Evolutionary conservation across 306 rosid genomes (phyloP), one percentile per base, ranked within the genome.

Genomic region (Adenanthera pavonina): DNA sequence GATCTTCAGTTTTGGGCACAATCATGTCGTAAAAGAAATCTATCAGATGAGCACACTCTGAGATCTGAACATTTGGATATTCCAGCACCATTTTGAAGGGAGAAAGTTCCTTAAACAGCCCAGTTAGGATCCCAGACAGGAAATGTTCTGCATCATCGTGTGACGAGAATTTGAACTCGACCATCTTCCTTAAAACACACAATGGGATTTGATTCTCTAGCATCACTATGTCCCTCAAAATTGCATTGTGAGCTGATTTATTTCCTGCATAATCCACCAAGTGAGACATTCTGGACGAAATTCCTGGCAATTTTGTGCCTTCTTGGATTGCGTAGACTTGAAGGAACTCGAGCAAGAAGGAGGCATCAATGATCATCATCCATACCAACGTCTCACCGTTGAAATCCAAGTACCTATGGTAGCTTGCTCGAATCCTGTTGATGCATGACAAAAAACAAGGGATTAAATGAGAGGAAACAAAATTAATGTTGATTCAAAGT

Each of bases 121-220:
- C 92, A 74, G 46, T 16, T 34, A 90, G 25, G 86, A 90, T 90
- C 2, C 90, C 47, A 71, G 70, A n/a, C 80, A 90, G 71, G 57
- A 76, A 11, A 0, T 88, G 77, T 8, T 86, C 88, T 3, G 87
- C 82, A 2, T 51, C 52, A 72, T 86, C 88, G 1, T 75, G 74
- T 0, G 84, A 70, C 0, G 85, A 47, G 72, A 72, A 81, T 19
- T 69, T 86, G 57, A 85, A 74, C 40, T 86, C 87, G 65, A 90
- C 43, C 84, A 80, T 65, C 35, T 88, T 88, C 47, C 89, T 76
- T 74, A 85, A 54, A 17, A 88, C 86, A 54, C 87, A 79, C 4
- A 88, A 10, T 12, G 94, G 94, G 46, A 90, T 83, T 82, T 88
- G 92, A 53, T 88, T 88, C 82, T 90, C 94, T 0, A 88, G 88